Evolutionary conservation across 805 yeast species (phyloP), one percentile per base, ranked within the genome.

Genomic region (Kuraishia cidri): DNA sequence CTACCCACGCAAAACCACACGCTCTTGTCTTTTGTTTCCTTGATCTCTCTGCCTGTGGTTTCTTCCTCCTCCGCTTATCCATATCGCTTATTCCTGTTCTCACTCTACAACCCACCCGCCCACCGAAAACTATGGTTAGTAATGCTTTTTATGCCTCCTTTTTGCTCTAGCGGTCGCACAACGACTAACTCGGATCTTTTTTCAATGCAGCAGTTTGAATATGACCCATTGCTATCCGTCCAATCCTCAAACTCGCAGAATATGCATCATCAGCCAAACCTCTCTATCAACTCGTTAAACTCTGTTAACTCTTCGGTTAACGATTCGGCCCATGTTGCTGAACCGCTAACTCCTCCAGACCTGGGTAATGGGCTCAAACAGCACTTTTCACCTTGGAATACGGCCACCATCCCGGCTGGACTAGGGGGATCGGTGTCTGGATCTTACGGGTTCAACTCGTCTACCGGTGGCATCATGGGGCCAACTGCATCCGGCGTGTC

Each of bases 271-370:
- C 40, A 36, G 20, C 37, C 34, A 21, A 39, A 31, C 19, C 20
- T 31, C 9, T 39, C 42, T n/a, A 27, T 39, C 30, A 39, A 39
- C 27, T 39, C 42, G 10, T 25, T 39, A 21, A 36, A 24, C 32
- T 38, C 42, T 6, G 30, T 36, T 19, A 31, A 31, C 24, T 38
- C 41, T 4, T 31, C 34, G 11, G 12, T 25, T 4, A 24, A 31
- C 29, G 29, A 31, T 24, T 14, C 27, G 7, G 19, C 29, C 13
- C 14, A 24, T 12, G 19, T 31, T 10, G 24, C 27, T 20, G 42
- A 39, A 22, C 42, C 42, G 16, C 29, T 37, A 26, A 39, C 42
- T 4, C 42, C 42, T 10, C 42, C 42, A 4, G 42, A 39, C 28
- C n/a, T n/a, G n/a, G 23, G 21, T 30, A 36, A 29, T 23, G 22